Evolutionary conservation across 352 stramenopile species (phyloP).

Genomic region (Phytophthora uliginosa): DNA sequence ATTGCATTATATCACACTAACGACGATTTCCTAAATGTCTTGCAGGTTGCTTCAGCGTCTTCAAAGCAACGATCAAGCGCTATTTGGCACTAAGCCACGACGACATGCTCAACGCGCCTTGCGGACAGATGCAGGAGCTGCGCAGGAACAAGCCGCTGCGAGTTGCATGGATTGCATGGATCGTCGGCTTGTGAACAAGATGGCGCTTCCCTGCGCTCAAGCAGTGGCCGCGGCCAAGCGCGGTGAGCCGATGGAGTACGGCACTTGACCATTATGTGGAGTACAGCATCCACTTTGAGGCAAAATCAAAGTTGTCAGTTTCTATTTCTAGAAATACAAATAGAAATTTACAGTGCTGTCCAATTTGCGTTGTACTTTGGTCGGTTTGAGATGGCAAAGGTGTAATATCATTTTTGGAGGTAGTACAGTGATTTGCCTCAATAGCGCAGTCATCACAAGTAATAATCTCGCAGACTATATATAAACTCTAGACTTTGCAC

Average conservation of each 20-base stretch:
- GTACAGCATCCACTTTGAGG: neutral
- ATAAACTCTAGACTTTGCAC: too few species aligned
- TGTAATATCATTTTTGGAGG: too few species aligned
- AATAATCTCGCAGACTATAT: too few species aligned
- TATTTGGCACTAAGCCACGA: neutral
- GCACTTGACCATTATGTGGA: neutral
- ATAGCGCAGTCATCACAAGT: too few species aligned
- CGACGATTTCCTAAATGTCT: neutral
- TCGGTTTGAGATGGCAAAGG: too few species aligned
- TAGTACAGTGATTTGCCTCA: too few species aligned
- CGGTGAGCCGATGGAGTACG: slow-evolving; percentile 4
- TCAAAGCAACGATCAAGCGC: slow-evolving; percentile 3
- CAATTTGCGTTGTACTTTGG: too few species aligned
- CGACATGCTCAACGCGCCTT: neutral
- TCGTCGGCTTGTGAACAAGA: neutral
- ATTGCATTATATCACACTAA: neutral
- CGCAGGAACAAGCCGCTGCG: neutral
- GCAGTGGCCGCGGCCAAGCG: slow-evolving; percentile 1
- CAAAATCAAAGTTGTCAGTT: neutral
- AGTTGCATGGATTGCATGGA: neutral
- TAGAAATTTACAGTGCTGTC: too few species aligned
- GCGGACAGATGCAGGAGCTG: neutral
- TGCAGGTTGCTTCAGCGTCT: neutral
- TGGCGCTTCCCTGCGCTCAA: neutral
- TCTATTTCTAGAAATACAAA: too few species aligned